Evolutionary conservation across 148 eudicot species (phyloP), one percentile per base, ranked within the genome.

Genomic region (Fallopia convolvulus): DNA sequence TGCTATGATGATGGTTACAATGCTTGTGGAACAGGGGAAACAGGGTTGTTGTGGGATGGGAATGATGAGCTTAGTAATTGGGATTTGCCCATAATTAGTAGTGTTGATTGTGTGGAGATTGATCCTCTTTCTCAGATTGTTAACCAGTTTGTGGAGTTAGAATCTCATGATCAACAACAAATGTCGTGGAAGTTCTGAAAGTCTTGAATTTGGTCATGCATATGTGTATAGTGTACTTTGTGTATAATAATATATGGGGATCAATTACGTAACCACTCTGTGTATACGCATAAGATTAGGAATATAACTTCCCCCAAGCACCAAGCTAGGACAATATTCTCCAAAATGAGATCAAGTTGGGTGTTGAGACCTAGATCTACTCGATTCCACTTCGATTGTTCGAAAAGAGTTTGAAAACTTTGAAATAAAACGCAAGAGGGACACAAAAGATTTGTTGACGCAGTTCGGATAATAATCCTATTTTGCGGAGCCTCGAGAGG

Each of bases 11-110:
- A 17, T 10, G 14, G 52, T 2, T 33, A 8, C 52, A 48, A 33
- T 3, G 36, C 36, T 33, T 42, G 46, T 42, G n/a, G 17, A 52
- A 17, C 56, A 52, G 56, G 56, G 6, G 56, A 52, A 17, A 18
- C 17, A 52, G 44, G 33, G 42, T 3, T 68, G n/a, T 36, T 68
- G 10, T 33, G 42, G 42, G 72, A 68, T 68, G 72, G 72, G 44
- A 36, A 15, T 68, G 36, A 68, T 33, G 71, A 65, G 17, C 72
- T 68, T 36, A 68, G 72, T 36, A 68, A 68, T 6, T 68, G 72
- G 72, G 72, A 68, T 33, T 33, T 68, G 3, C 72, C 72, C 61
- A n/a, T 55, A 36, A 68, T 68, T 33, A 68, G 72, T 36, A 41
- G 14, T 68, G 72, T 14, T 36, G 72, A 68, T 68, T 36, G n/a